These are phyloP conservation scores for Amoeboradix gromovi DNA, from an alignment of 371 early-diverging fungal genomes.

Conservation along the genomic window DNA sequence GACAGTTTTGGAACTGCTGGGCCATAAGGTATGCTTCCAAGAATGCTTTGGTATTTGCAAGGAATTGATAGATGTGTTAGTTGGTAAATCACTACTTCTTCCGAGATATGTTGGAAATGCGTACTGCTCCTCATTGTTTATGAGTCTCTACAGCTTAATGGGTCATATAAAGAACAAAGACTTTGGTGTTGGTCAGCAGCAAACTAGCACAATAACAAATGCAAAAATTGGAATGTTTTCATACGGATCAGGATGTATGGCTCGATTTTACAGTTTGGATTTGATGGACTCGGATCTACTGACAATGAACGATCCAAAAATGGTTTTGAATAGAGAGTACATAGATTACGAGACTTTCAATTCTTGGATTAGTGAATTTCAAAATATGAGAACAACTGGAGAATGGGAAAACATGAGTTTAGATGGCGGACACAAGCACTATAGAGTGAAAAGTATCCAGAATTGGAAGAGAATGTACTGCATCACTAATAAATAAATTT, in stretches of 20 bases:
- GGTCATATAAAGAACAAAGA: constrained; percentile 33
- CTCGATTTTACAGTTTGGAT: neutral
- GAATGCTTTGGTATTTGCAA: constrained; percentile 21
- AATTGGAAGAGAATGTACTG: too few relatives aligned
- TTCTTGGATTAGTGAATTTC: neutral
- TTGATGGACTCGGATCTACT: neutral
- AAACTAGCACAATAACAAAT: neutral
- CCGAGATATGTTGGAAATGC: constrained; percentile 82
- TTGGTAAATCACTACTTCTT: constrained; percentile 31
- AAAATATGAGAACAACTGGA: too few relatives aligned
- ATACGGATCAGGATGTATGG: constrained; percentile 55
- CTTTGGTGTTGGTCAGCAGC: constrained; percentile 13
- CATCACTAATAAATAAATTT: too few relatives aligned
- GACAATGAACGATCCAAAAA: neutral
- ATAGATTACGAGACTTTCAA: neutral
- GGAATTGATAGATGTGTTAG: constrained; percentile 50
- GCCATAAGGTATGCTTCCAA: constrained; percentile 10
- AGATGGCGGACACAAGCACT: too few relatives aligned
- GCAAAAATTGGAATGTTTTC: constrained; percentile 66
- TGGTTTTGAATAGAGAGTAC: neutral
- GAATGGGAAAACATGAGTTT: too few relatives aligned
- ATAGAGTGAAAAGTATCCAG: too few relatives aligned
- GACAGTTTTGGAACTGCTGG: constrained; percentile 27
- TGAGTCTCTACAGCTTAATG: constrained; percentile 51
- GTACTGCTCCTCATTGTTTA: constrained; percentile 81